Percentiles rank a stretch among this genome's conserved stretches.
Conservation (phyloP, 2,329 filamentous ascomycete species). For the Orbilia blumenaviensis region DNA sequence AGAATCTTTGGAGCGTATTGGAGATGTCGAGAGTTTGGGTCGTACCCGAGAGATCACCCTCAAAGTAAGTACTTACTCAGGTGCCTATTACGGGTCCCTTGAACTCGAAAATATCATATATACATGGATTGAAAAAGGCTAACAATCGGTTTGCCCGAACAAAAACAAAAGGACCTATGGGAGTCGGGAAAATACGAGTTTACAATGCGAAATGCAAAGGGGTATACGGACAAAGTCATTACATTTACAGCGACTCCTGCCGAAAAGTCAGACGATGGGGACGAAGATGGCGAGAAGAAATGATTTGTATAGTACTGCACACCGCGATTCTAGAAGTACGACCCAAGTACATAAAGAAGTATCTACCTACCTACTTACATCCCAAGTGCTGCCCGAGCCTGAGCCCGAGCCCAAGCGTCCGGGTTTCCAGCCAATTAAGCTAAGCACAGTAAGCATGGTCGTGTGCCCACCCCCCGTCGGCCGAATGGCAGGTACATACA, state of each 20-base stretch:
- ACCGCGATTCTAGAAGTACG: not conserved
- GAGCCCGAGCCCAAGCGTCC: not conserved
- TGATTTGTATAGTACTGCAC: slow-evolving; percentile 10
- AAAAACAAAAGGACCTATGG: slow-evolving; percentile 64
- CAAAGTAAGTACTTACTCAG: slow-evolving; percentile 67
- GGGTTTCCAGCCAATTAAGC: slow-evolving; percentile 2
- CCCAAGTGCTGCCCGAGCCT: too few relatives aligned
- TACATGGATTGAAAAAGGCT: not conserved
- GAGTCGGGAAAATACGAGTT: slow-evolving; percentile 66
- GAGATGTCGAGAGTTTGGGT: slow-evolving; percentile 91
- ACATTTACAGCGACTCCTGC: slow-evolving; percentile 60
- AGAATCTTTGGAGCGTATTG: slow-evolving; percentile 82
- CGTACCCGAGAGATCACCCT: slow-evolving; percentile 93
- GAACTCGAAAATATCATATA: not conserved
- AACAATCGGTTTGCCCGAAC: not conserved
- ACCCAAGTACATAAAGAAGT: too few relatives aligned
- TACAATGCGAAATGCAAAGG: slow-evolving; percentile 60
- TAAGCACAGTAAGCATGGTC: not conserved
- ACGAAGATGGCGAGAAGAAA: slow-evolving; percentile 41
- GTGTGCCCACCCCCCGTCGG: slow-evolving; percentile 22
- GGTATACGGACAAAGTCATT: slow-evolving; percentile 60
- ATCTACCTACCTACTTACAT: not conserved
- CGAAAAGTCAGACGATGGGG: slow-evolving; percentile 55
- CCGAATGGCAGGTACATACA: slow-evolving; percentile 19
- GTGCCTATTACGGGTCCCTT: too few relatives aligned